Percentiles rank a stretch among this genome's conserved stretches.
Evolutionary conservation across 2,329 filamentous ascomycete species (phyloP).

Genomic region (Botrytis fragariae): DNA sequence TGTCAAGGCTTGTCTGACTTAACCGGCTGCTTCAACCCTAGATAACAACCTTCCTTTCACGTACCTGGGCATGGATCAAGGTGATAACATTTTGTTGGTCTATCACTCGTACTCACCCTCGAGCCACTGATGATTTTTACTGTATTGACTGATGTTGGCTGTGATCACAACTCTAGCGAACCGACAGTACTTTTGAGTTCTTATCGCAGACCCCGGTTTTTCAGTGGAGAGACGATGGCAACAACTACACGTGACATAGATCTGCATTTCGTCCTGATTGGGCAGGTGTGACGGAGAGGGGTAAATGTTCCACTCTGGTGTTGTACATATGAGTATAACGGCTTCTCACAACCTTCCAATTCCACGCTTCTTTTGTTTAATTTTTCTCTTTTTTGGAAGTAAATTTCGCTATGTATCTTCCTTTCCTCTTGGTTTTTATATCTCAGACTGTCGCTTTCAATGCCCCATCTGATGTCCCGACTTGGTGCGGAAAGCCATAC

Average conservation of each 20-base stretch:
- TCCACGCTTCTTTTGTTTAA: neutral
- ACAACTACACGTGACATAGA: neutral
- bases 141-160: neutral
- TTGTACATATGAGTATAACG: neutral
- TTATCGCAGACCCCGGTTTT: neutral
- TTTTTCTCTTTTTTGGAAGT: neutral
- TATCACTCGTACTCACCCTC: neutral
- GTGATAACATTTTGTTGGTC: neutral
- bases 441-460: conserved; percentile 27
- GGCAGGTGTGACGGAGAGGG: conserved; percentile 14
- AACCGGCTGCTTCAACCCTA: neutral
- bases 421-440: neutral
- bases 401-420: neutral
- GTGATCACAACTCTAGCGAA: neutral
- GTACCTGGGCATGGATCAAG: neutral
- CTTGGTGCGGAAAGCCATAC: conserved; percentile 48
- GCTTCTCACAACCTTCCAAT: neutral
- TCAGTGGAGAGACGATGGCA: neutral
- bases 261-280: neutral
- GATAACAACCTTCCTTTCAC: neutral
- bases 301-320: neutral
- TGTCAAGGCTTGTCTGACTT: conserved; percentile 2
- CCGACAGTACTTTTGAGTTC: neutral
- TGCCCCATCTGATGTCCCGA: conserved; percentile 27
- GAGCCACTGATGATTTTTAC: neutral